A percentile compares a stretch with the other conserved stretches of the same genome.
These are phyloP conservation scores for Suhomyces atakaporum DNA, from an alignment of 1,139 yeast species.

Conservation along the genomic window DNA sequence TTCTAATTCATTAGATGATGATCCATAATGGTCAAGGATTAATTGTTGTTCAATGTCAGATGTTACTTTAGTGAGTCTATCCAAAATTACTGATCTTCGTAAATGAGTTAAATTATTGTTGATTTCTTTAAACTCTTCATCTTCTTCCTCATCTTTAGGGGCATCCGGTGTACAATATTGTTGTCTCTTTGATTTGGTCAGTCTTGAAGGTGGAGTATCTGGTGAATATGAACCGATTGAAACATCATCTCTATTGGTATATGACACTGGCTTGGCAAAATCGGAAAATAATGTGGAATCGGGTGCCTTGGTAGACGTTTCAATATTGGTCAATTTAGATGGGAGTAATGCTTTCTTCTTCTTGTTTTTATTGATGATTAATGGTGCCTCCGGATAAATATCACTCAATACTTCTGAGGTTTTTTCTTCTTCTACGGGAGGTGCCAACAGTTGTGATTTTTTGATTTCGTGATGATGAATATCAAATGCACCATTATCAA, in stretches of 20 bases:
- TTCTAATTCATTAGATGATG: conserved; percentile 11
- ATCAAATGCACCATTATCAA: conserved; percentile 25
- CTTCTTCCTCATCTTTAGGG: conserved; percentile 13
- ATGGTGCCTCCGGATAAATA: conserved; percentile 42
- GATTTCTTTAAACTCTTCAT: conserved; percentile 15
- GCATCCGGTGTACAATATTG: conserved; percentile 11
- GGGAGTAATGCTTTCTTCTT: conserved; percentile 20
- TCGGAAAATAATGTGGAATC: conserved; percentile 2
- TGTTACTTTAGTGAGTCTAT: conserved; percentile 43
- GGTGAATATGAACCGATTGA: conserved; percentile 42
- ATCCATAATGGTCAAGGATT: conserved; percentile 23
- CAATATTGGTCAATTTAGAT: conserved; percentile 14
- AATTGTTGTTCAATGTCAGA: conserved; percentile 42
- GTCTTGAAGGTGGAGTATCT: conserved; percentile 32
- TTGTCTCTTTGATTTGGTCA: conserved; percentile 5
- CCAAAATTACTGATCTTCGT: conserved; percentile 42
- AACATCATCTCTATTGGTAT: conserved; percentile 17
- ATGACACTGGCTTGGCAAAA: conserved; percentile 10
- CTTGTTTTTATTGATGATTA: conserved; percentile 36
- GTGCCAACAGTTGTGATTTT: conserved; percentile 8
- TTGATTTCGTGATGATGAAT: conserved; percentile 25
- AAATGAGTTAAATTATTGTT: conserved; percentile 18
- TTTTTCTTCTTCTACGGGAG: conserved; percentile 21
- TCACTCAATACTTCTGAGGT: conserved; percentile 48
- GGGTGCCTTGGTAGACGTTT: background rate